Evolutionary conservation across 805 yeast species (phyloP), one percentile per base, ranked within the genome.

Genomic region (Candida maris): DNA sequence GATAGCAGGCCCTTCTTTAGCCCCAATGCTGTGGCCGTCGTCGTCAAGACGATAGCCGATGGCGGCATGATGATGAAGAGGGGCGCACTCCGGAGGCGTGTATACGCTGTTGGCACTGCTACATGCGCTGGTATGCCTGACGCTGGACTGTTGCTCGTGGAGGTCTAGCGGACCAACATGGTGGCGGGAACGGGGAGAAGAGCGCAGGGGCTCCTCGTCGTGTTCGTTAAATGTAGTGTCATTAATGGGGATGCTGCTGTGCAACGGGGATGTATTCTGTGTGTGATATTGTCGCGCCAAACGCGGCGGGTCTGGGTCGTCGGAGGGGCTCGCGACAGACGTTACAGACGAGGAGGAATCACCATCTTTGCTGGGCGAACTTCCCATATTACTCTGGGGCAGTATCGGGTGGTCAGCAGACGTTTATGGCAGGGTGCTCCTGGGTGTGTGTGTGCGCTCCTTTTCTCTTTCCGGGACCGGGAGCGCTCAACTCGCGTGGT

Each of bases 311-410:
- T 55, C 65, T 30, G 60, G 59, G 27, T 55, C 61, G 31, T 61
- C 67, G 30, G 46, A 48, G 33, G 56, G 35, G 19, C 51, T 22
- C 23, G 49, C 45, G 35, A 52, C 34, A n/a, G 50, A 41, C 29
- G 57, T 31, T 34, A 48, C 51, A 40, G 53, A 67, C 47, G 68
- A 69, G 35, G 62, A 51, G 32, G 60, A 38, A 39, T 50, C 38
- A 38, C 56, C 68, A 62, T 62, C 59, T 50, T 56, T 59, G 41
- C 66, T 62, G 49, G 67, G 67, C 41, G 66, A 57, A 55, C 62
- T 64, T 48, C 64, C 64, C 64, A 59, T 59, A 34, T 43, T 48
- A 38, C 36, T 34, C 32, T 23, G 7, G 14, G 15, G 15, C 10
- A 25, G 28, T n/a, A n/a, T n/a, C n/a, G n/a, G n/a, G n/a, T n/a